Evolutionary conservation across 371 early-diverging fungal genomes (phyloP).

Genomic region (Circinella umbellata): DNA sequence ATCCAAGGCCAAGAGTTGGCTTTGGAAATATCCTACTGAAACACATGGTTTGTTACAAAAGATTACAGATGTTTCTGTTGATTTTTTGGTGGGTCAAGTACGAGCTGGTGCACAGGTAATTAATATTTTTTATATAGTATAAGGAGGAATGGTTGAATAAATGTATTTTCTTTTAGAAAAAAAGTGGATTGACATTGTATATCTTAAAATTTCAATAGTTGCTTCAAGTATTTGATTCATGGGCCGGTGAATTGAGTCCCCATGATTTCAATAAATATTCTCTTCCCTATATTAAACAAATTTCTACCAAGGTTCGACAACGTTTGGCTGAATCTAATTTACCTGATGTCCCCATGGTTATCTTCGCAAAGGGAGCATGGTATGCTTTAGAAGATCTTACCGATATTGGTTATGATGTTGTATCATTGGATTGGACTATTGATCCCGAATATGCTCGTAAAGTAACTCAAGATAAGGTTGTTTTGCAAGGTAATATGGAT

Average conservation of each 20-base stretch:
- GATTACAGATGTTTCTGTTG: slow-evolving; percentile 84
- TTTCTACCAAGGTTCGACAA: slow-evolving; percentile 76
- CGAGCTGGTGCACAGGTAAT: slow-evolving; percentile 95
- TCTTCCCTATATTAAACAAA: slow-evolving; percentile 86
- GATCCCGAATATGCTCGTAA: slow-evolving; percentile 73
- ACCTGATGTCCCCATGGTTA: slow-evolving; percentile 80
- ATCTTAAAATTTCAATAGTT: slow-evolving; percentile 51
- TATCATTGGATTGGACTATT: slow-evolving; percentile 93
- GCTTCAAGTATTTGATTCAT: slow-evolving; percentile 97
- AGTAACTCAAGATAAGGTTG: slow-evolving; percentile 64
- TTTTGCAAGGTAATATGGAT: slow-evolving; percentile 97
- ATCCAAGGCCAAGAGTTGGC: slow-evolving; percentile 88
- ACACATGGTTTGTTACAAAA: slow-evolving; percentile 80
- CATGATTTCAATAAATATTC: slow-evolving; percentile 82
- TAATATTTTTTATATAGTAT: not conserved
- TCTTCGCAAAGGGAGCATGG: slow-evolving; percentile 94
- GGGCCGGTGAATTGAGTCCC: slow-evolving; percentile 93
- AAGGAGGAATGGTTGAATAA: not conserved
- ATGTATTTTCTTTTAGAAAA: not conserved
- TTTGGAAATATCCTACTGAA: slow-evolving; percentile 82
- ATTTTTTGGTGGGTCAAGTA: slow-evolving; percentile 92
- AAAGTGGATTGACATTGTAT: too few species aligned
- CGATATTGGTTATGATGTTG: slow-evolving; percentile 77
- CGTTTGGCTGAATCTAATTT: slow-evolving; percentile 45
- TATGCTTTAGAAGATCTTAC: slow-evolving; percentile 79